Base-by-base conservation (phyloP, 2,329 filamentous ascomycete genomes). In the Lachnellula suecica region DNA sequence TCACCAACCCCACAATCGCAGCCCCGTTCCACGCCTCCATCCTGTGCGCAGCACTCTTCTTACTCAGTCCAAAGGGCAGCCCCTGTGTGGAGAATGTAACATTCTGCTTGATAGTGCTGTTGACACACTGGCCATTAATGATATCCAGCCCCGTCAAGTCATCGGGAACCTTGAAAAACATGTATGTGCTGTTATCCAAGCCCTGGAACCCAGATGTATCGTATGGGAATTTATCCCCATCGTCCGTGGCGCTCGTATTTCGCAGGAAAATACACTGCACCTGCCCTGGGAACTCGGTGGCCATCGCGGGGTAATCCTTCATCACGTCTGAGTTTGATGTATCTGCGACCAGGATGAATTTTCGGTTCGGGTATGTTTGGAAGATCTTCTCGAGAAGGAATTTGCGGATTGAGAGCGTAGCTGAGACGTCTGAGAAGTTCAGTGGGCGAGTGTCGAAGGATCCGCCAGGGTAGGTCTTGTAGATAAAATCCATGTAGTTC, bases 401-500 rank as follows among this genome's bases (percentile, higher is more conserved):
- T 52, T 80, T 80, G 44, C 89, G 85, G 64, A 91, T 88, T 5
- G 79, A 79, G 34, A 91, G 76, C 0, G 87, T 91, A 4, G 85
- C 87, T n/a, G 72, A 75, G 11, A 88, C 75, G 58, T 91, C 86
- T n/a, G 81, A 86, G 72, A 92, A 91, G 74, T 92, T 91, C 19
- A 92, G 78, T 0, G 89, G 88, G 0, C 87, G 81, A 1, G 87
- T 90, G 63, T 92, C 88, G 41, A 66, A 65, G 38, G 83, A 88
- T 40, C 89, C 89, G 13, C 84, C 79, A 0, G 89, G 89, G 66
- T 92, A 92, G 6, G 80, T 89, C 63, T 82, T 81, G 75, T 88
- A 91, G 68, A 92, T 91, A 70, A 87, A 87, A 49, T 87, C 79
- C 87, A 91, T 90, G 72, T 92, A 92, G 59, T 85, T 87, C 38